phyloP scores from a whole-genome alignment of 2,329 filamentous ascomycete species.

The Amphichorda felina region DNA sequence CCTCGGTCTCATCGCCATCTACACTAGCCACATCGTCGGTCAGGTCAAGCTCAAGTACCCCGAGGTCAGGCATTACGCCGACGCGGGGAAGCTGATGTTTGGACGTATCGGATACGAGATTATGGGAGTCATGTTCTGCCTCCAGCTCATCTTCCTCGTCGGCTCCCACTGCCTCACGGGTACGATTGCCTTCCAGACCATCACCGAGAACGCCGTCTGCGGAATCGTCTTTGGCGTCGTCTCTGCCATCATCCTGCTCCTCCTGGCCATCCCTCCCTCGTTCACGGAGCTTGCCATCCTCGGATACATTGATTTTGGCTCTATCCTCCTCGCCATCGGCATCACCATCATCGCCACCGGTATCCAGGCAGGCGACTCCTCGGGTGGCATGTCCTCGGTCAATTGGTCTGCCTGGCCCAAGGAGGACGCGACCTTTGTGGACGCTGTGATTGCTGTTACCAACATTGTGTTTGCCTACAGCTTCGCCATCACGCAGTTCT shows the following conservation, averaged over 20 bases:
- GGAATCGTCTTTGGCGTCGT: constrained; percentile 32
- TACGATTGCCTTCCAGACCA: constrained; percentile 53
- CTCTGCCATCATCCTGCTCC: constrained; percentile 31
- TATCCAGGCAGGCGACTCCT: constrained; percentile 20
- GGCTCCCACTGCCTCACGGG: constrained; percentile 63
- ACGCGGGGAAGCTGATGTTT: constrained; percentile 50
- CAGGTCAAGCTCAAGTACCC: constrained; percentile 39
- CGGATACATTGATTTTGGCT: constrained; percentile 45
- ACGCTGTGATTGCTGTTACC: constrained; percentile 47
- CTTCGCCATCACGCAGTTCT: constrained; percentile 38
- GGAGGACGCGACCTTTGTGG: constrained; percentile 31
- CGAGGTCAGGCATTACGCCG: constrained; percentile 52
- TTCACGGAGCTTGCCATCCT: constrained; percentile 37
- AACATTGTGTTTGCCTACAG: constrained; percentile 66
- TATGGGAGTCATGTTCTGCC: constrained; percentile 45
- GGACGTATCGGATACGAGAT: constrained; percentile 51
- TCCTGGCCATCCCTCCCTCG: constrained; percentile 33
- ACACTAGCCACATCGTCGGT: constrained; percentile 33
- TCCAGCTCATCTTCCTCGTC: constrained; percentile 59
- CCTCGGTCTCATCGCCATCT: constrained; percentile 33
- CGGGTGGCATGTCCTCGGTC: constrained; percentile 18
- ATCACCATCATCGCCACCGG: constrained; percentile 57
- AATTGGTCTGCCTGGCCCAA: constrained; percentile 34
- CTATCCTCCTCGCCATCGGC: constrained; percentile 50
- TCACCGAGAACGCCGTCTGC: constrained; percentile 43